phyloP scores from a whole-genome alignment of 1,139 yeast genomes.

The Ogataea hybrid region DNA sequence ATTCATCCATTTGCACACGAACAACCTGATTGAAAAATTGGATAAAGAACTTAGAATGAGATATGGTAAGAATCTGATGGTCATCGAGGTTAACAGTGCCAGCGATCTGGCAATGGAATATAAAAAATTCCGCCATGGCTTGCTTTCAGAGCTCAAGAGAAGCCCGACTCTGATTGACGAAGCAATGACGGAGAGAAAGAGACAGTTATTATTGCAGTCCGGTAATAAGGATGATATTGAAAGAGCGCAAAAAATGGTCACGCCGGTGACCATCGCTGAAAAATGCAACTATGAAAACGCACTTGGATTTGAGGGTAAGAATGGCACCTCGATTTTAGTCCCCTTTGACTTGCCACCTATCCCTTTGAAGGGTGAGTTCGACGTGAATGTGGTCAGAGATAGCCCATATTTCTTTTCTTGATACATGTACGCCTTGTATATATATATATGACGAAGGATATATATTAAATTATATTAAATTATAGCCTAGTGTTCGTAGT shows the following conservation, averaged over 20 bases:
- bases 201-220: conserved; percentile 57
- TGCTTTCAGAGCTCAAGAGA: conserved; percentile 50
- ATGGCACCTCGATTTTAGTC: conserved; percentile 39
- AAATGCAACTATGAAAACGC: conserved; percentile 25
- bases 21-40: conserved; percentile 66
- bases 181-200: conserved; percentile 62
- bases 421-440: conserved; percentile 10
- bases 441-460: conserved; percentile 3
- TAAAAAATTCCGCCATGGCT: conserved; percentile 48
- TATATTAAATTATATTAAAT: not conserved
- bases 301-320: conserved; percentile 28
- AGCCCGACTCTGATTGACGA: conserved; percentile 70
- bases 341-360: conserved; percentile 73
- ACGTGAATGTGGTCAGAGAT: conserved; percentile 66
- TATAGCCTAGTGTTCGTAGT: not conserved
- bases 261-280: conserved; percentile 67
- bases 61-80: conserved; percentile 68
- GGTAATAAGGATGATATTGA: conserved; percentile 46
- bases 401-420: conserved; percentile 78
- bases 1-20: conserved; percentile 74
- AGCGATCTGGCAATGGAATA: conserved; percentile 54
- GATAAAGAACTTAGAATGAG: conserved; percentile 79
- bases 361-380: conserved; percentile 83
- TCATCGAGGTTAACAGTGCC: conserved; percentile 51
- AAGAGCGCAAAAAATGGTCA: conserved; percentile 58